Evolutionary conservation across 148 eudicot genomes (phyloP), one percentile per base, ranked within the genome.

Genomic region (Fallopia convolvulus): DNA sequence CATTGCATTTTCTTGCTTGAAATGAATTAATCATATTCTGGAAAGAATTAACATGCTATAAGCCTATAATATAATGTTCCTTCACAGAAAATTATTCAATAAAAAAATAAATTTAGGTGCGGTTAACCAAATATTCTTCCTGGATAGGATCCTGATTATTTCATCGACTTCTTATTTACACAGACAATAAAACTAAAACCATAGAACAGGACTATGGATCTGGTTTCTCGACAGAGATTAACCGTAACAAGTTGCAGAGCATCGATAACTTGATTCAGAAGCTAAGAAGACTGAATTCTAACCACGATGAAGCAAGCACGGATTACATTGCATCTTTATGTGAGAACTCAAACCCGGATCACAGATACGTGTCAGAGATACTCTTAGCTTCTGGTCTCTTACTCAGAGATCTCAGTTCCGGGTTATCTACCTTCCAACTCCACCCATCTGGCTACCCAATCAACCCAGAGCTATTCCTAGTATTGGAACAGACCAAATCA

Each of bases 241-340:
- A 78, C 80, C 89, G 91, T 30, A 84, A 84, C 82, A 93, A 93
- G 79, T 75, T 93, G 42, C 87, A 90, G 82, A 84, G 87, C 89
- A 90, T 93, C 26, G 92, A 92, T 32, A 83, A 85, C 83, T 85
- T 93, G 84, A 90, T 93, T 77, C 88, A 92, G 85, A 93, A 92
- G 86, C 94, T 93, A 48, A 84, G 89, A 83, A 66, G 90, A 46
- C 60, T 93, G 78, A 93, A 93, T 86, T 89, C 98, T 32, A 83
- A 82, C 81, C 98, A 91, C 13, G 88, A 91, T 72, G 97, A 93
- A 86, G 86, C 84, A 56, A 88, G 76, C 47, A 92, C 92, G 3
- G 97, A 91, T 78, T 90, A 93, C 84, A 93, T 93, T 18, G 98
- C 98, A 56, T 93, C 97, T 40, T 83, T 93, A 13, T 93, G 98